Base-by-base conservation (phyloP, 2,329 filamentous ascomycete species). In the Septoria linicola region DNA sequence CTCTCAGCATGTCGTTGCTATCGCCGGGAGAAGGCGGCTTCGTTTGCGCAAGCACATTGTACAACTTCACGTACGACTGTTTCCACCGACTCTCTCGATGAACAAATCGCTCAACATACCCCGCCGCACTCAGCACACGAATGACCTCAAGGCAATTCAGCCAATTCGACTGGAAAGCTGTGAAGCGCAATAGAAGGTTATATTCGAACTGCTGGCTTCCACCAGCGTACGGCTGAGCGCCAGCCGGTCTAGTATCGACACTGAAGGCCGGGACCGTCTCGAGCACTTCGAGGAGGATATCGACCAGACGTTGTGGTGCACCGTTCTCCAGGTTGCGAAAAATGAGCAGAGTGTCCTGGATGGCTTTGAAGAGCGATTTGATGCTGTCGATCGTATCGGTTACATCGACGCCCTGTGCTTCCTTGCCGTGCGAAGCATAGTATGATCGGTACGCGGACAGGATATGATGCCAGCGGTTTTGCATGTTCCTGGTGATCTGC, bases 181-280 rank as follows among this genome's bases (percentile, higher is more conserved):
- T 48, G 50, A 59, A 59, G 17, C 55, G 53, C 10, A 52, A 36
- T 41, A 49, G 54, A 23, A 59, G 53, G 14, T 49, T 55, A 35
- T 53, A 51, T 39, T 58, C 58, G 40, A 50, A 51, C 8, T 59
- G 54, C 32, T 35, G 34, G 11, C 37, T 31, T 1, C 51, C 55
- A 14, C 58, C 55, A 6, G 55, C 58, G 30, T 56, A 59, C n/a
- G 53, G 20, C 6, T 41, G 48, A 2, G 37, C 39, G 6, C 20
- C 31, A 4, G 37, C 19, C 2, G 48, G 46, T 27, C 49, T 40
- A 4, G 32, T 21, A 25, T 45, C 37, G 2, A 11, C 13, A 7
- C 14, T n/a, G 23, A 35, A 39, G 2, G 2, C n/a, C 2, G 17
- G 17, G 21, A 54, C 7, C 7, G 20, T 40, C 8, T 41, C 31